Conservation (phyloP, 345 rosid species). For the Zanthoxylum bungeanum region DNA sequence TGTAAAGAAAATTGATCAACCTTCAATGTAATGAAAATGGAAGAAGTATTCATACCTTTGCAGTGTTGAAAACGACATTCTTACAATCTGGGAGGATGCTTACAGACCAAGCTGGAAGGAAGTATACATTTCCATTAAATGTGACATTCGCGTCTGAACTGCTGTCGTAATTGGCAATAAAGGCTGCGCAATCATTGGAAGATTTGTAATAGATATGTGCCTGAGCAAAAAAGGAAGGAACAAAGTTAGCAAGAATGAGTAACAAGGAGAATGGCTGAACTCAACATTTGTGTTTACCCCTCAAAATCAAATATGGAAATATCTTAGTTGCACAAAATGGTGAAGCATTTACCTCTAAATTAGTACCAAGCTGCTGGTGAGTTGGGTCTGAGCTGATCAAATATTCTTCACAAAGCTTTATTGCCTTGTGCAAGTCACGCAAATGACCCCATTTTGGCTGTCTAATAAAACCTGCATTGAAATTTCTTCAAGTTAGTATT, state of each 20-base stretch:
- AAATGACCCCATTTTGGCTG: conserved; percentile 75
- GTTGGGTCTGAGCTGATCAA: conserved; percentile 48
- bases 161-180: conserved; percentile 54
- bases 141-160: conserved; percentile 40
- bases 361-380: conserved; percentile 36
- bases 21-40: neutral
- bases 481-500: neutral
- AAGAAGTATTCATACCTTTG: neutral
- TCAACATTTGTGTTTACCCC: neutral
- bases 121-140: conserved; percentile 45
- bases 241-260: neutral
- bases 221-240: conserved; percentile 20
- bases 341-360: conserved; percentile 40
- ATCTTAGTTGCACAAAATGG: neutral
- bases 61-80: conserved; percentile 52
- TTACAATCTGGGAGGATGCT: conserved; percentile 71
- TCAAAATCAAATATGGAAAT: neutral
- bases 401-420: conserved; percentile 55
- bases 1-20: neutral
- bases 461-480: conserved; percentile 47
- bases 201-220: conserved; percentile 60
- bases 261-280: neutral
- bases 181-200: conserved; percentile 53
- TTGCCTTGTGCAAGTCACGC: conserved; percentile 52
- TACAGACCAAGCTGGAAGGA: conserved; percentile 72